phyloP scores from a whole-genome alignment of 2,329 filamentous ascomycete genomes.

The Esteya vermicola region DNA sequence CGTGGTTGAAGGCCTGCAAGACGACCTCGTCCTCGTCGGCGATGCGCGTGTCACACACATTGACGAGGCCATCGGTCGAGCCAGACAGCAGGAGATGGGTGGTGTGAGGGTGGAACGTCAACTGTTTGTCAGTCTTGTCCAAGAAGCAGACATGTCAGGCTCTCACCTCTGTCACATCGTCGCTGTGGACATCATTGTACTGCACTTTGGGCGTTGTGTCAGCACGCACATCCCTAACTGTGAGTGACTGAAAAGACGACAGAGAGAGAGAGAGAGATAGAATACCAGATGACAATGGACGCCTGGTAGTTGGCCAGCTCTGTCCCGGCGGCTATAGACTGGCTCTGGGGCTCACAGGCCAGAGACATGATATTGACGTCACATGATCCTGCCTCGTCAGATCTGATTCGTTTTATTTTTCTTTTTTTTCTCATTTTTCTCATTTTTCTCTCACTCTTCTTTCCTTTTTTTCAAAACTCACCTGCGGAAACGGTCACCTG shows the following conservation, averaged over 20 bases:
- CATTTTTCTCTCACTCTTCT: too few species aligned
- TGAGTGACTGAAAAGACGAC: neutral
- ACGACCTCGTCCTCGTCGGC: slow-evolving; percentile 65
- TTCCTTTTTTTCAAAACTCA: too few species aligned
- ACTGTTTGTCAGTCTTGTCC: slow-evolving; percentile 16
- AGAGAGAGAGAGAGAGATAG: neutral
- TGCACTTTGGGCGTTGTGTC: slow-evolving; percentile 30
- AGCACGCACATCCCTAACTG: slow-evolving; percentile 41
- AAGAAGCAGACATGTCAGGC: neutral
- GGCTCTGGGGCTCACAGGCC: slow-evolving; percentile 40
- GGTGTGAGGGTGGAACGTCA: slow-evolving; percentile 46
- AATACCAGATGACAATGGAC: slow-evolving; percentile 46
- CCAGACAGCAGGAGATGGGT: slow-evolving; percentile 55
- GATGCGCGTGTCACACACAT: slow-evolving; percentile 58
- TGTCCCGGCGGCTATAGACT: slow-evolving; percentile 56
- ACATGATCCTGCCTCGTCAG: slow-evolving; percentile 13
- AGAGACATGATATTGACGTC: slow-evolving; percentile 41
- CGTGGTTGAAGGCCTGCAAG: slow-evolving; percentile 65
- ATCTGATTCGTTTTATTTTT: too few species aligned
- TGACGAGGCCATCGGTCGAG: slow-evolving; percentile 68
- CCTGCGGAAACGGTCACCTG: slow-evolving; percentile 29
- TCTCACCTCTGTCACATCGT: slow-evolving; percentile 53
- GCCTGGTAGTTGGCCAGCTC: slow-evolving; percentile 53
- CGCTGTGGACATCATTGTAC: slow-evolving; percentile 52
- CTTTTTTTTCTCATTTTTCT: too few species aligned